Percentiles rank a stretch among this genome's conserved stretches.
These are phyloP conservation scores for Auriscalpium microsporum DNA, from an alignment of 768 basidiomycete genomes.

Conservation along the genomic window DNA sequence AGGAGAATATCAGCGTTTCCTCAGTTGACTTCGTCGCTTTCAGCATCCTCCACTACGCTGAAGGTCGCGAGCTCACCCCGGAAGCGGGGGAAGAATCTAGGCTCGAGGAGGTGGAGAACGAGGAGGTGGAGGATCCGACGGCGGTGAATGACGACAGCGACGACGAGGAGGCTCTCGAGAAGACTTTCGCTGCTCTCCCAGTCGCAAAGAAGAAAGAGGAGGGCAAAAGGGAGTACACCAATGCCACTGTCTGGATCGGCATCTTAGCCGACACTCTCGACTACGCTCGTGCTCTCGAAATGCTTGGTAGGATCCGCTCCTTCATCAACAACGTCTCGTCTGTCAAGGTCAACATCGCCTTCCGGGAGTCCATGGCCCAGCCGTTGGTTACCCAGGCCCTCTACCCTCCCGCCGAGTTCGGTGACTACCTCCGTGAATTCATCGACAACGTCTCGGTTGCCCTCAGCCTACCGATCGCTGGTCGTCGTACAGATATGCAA, in stretches of 20 bases:
- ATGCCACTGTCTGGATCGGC: constrained; percentile 21
- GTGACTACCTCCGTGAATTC: constrained; percentile 24
- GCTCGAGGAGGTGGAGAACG: not conserved
- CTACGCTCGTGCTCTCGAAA: constrained; percentile 14
- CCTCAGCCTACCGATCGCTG: constrained; percentile 30
- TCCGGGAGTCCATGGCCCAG: constrained; percentile 17
- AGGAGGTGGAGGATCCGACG: constrained; percentile 10
- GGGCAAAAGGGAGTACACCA: constrained; percentile 15
- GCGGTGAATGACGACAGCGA: constrained; percentile 10
- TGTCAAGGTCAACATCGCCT: constrained; percentile 18
- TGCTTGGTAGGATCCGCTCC: constrained; percentile 12
- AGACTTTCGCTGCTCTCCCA: constrained; percentile 14
- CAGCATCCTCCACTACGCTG: constrained; percentile 6
- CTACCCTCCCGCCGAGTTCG: constrained; percentile 14
- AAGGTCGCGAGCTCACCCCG: constrained; percentile 4
- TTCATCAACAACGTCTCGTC: constrained; percentile 12
- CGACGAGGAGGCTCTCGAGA: constrained; percentile 13
- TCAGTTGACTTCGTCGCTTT: constrained; percentile 7
- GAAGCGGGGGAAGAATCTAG: too few relatives aligned
- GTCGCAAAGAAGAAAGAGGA: constrained; percentile 11
- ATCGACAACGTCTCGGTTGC: constrained; percentile 29
- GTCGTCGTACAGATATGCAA: constrained; percentile 24
- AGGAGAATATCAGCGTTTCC: not conserved
- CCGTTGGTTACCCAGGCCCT: constrained; percentile 4
- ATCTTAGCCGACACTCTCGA: constrained; percentile 19